Percentiles rank a stretch among this genome's conserved stretches.
Conservation (phyloP, 768 basidiomycete species). For the Suillus subaureus region DNA sequence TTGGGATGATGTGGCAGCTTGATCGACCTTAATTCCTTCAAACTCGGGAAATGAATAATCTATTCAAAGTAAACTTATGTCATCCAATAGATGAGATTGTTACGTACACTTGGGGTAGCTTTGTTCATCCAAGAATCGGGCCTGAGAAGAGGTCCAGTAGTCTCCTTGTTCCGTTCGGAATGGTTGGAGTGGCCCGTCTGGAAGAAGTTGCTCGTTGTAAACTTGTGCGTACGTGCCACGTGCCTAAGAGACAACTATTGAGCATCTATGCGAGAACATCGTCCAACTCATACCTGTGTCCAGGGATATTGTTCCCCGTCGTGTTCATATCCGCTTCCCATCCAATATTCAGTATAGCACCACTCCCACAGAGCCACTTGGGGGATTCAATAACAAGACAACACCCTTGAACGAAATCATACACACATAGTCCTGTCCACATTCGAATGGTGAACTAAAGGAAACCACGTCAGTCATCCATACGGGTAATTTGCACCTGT, state of each 20-base stretch:
- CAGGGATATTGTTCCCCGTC: conserved; percentile 17
- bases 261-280: neutral
- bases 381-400: conserved; percentile 2
- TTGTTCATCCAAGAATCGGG: conserved; percentile 23
- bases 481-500: neutral
- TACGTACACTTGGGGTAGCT: conserved; percentile 25
- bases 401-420: too few relatives aligned
- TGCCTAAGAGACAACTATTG: conserved; percentile 10
- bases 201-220: conserved; percentile 24
- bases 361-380: conserved; percentile 34
- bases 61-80: conserved; percentile 6
- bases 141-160: conserved; percentile 28
- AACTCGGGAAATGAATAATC: conserved; percentile 33
- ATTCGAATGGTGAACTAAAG: conserved; percentile 27
- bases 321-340: conserved; percentile 24
- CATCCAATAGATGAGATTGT: neutral
- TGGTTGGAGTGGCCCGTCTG: conserved; percentile 25
- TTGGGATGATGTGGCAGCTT: conserved; percentile 12
- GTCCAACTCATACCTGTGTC: conserved; percentile 24
- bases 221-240: conserved; percentile 25
- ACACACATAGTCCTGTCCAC: conserved; percentile 27
- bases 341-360: conserved; percentile 32
- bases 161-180: conserved; percentile 25
- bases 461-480: neutral
- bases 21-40: conserved; percentile 28